These are phyloP conservation scores for Escallonia rubra DNA, from an alignment of 129 eudicot genomes.

Conservation along the genomic window DNA sequence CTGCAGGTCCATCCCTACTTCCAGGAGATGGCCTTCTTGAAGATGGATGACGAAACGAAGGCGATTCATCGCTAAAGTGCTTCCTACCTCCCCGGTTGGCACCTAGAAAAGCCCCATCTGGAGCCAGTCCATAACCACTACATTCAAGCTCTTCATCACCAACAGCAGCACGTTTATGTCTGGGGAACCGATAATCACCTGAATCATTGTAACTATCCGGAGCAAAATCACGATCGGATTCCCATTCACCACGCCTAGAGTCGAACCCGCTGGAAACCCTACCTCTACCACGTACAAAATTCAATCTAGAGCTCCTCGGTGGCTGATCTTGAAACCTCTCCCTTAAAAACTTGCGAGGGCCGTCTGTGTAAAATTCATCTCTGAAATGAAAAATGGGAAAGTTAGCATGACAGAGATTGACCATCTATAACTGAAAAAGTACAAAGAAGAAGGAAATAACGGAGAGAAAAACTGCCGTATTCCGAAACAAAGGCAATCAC, in stretches of 20 bases:
- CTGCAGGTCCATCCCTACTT: slow-evolving; percentile 25
- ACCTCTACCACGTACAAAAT: slow-evolving; percentile 34
- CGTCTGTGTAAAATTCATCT: slow-evolving; percentile 24
- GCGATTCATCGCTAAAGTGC: slow-evolving; percentile 27
- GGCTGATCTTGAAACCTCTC: slow-evolving; percentile 33
- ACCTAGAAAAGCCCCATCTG: slow-evolving; percentile 13
- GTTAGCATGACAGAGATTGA: not conserved
- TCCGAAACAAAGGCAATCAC: slow-evolving; percentile 1
- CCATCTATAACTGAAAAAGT: not conserved
- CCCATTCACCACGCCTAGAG: slow-evolving; percentile 27
- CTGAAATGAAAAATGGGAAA: slow-evolving; percentile 23
- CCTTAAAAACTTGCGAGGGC: slow-evolving; percentile 25
- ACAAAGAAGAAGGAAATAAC: not conserved
- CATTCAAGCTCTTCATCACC: slow-evolving; percentile 27
- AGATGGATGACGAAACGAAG: slow-evolving; percentile 21
- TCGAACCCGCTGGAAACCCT: slow-evolving; percentile 29
- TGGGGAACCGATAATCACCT: slow-evolving; percentile 28
- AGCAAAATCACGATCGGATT: slow-evolving; percentile 27
- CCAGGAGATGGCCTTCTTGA: slow-evolving; percentile 37
- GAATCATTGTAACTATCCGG: slow-evolving; percentile 22
- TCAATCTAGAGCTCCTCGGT: slow-evolving; percentile 26
- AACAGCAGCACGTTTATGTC: slow-evolving; percentile 26
- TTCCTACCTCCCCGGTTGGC: slow-evolving; percentile 24
- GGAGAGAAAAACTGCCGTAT: not conserved
- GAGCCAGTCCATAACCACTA: slow-evolving; percentile 19